Conservation (phyloP, 306 rosid species). For the Sesbania bispinosa region DNA sequence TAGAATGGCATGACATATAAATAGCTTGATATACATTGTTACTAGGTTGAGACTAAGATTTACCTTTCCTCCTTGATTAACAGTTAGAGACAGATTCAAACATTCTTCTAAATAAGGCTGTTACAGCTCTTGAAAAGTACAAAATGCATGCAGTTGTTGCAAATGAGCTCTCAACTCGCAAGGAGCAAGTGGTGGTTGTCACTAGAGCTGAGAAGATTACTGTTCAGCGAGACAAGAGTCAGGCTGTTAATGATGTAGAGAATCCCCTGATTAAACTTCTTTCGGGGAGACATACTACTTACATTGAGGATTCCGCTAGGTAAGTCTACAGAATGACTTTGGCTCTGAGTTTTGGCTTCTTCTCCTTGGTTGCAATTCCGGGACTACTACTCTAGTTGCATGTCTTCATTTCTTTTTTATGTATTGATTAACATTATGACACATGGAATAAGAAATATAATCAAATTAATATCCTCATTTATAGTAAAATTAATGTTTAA, state of each 20-base stretch:
- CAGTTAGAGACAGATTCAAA: conserved; percentile 91
- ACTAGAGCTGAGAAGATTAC: conserved; percentile 46
- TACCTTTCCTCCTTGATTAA: conserved; percentile 17
- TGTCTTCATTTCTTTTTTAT: background rate
- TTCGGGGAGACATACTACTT: conserved; percentile 56
- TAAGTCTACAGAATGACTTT: conserved; percentile 14
- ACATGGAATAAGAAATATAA: no score
- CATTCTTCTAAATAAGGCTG: conserved; percentile 83
- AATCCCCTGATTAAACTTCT: conserved; percentile 63
- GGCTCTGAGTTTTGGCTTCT: background rate
- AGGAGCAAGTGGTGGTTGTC: conserved; percentile 80
- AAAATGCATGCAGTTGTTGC: conserved; percentile 91
- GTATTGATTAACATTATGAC: background rate
- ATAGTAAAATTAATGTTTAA: no score
- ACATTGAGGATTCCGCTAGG: conserved; percentile 34
- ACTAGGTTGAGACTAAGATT: conserved; percentile 3
- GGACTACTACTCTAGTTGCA: background rate
- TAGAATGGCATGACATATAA: background rate
- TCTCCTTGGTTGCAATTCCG: background rate
- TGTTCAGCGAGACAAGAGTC: conserved; percentile 48
- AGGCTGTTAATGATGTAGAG: conserved; percentile 62
- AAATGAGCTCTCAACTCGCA: conserved; percentile 80
- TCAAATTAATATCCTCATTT: no score
- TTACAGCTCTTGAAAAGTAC: conserved; percentile 68
- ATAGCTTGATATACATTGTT: background rate